These are phyloP conservation scores for Heterobasidion irregulare DNA, from an alignment of 1,284 basidiomycete genomes.

Conservation along the genomic window DNA sequence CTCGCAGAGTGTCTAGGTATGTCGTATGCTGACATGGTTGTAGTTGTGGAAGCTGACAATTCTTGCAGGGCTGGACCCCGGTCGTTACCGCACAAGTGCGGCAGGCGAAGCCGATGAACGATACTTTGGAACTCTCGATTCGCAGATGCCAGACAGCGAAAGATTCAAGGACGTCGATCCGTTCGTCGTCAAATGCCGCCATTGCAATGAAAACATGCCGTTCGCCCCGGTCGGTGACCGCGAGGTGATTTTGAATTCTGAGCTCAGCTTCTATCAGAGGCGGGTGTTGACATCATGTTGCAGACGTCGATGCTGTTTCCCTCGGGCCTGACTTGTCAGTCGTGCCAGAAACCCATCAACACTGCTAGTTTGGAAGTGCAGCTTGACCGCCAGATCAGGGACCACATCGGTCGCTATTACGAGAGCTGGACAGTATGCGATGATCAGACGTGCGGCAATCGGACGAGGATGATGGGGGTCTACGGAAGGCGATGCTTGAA, in stretches of 20 bases:
- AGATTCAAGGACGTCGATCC: constrained; percentile 73
- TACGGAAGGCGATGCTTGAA: constrained; percentile 80
- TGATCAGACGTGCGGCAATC: constrained; percentile 76
- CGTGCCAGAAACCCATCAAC: constrained; percentile 51
- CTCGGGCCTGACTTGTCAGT: constrained; percentile 47
- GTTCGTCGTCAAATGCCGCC: constrained; percentile 67
- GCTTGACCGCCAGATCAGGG: constrained; percentile 80
- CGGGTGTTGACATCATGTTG: not conserved
- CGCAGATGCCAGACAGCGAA: constrained; percentile 83
- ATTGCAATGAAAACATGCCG: constrained; percentile 54
- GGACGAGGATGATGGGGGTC: constrained; percentile 88
- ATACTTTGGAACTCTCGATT: constrained; percentile 79
- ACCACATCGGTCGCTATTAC: constrained; percentile 79
- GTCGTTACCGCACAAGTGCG: constrained; percentile 51
- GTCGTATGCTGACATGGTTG: constrained; percentile 14
- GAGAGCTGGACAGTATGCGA: constrained; percentile 85
- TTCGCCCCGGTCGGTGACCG: constrained; percentile 66
- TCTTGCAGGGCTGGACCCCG: constrained; percentile 74
- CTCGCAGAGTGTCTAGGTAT: constrained; percentile 91
- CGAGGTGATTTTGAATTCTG: constrained; percentile 34
- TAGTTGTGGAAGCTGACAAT: not conserved
- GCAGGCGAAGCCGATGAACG: constrained; percentile 50
- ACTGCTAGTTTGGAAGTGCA: constrained; percentile 70
- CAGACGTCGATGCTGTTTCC: constrained; percentile 41
- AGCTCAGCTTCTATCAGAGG: not conserved